Conservation (phyloP, 352 stramenopile species). For the Blastocystis sp. region DNA sequence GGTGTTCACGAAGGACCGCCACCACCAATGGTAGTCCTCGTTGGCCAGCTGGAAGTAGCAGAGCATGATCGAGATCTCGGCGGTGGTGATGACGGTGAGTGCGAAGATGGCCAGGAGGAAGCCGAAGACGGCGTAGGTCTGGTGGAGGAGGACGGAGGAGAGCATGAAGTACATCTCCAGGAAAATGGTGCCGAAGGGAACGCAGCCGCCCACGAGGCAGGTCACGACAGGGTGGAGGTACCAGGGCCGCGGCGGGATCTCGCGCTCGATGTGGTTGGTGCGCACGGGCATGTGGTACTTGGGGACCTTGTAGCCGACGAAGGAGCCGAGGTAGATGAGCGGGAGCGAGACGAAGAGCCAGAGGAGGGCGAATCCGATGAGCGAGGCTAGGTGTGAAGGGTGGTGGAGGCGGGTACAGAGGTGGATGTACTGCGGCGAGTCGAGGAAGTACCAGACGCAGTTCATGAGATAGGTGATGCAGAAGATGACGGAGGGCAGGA, state of each 20-base stretch:
- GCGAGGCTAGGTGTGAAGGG: conserved; percentile 89
- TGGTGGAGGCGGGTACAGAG: conserved; percentile 75
- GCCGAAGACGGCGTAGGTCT: conserved; percentile 99
- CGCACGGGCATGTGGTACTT: conserved; percentile 75
- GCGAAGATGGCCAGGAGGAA: conserved; percentile 97
- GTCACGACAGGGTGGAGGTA: conserved; percentile 89
- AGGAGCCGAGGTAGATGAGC: conserved; percentile 94
- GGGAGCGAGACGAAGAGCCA: conserved; percentile 95
- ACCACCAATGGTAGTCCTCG: conserved; percentile 96
- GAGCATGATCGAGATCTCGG: conserved; percentile 97
- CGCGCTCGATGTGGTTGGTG: conserved; percentile 80
- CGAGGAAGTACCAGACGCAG: conserved; percentile 77
- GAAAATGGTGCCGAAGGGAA: conserved; percentile 98
- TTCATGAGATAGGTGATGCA: conserved; percentile 92
- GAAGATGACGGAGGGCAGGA: conserved; percentile 88
- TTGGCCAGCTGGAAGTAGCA: conserved; percentile 98
- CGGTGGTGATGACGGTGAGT: conserved; percentile 93
- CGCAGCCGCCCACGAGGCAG: conserved; percentile 90
- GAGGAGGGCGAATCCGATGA: conserved; percentile 90
- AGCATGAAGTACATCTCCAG: conserved; percentile 99
- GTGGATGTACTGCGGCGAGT: conserved; percentile 66
- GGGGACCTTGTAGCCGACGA: conserved; percentile 84
- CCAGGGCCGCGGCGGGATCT: conserved; percentile 85
- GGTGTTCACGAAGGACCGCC: conserved; percentile 90
- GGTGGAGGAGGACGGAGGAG: conserved; percentile 95